Conservation (phyloP, 176 grass and related monocot genomes). For the Ampelocalamus luodianensis region DNA sequence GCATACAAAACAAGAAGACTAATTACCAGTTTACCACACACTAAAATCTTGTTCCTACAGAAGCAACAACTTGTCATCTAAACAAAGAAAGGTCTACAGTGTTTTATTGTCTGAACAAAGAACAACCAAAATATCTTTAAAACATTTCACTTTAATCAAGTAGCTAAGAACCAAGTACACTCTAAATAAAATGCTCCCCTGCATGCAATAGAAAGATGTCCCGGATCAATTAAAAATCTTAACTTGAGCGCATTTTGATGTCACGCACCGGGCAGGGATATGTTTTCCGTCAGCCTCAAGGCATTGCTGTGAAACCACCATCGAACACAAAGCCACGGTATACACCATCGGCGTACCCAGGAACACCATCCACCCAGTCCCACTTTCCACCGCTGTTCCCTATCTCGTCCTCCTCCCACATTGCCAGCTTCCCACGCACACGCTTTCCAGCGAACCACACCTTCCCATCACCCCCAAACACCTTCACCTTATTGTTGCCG, state of each 20-base stretch:
- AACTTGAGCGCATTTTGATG: constrained; percentile 9
- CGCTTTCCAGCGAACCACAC: constrained; percentile 97
- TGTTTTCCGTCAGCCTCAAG: constrained; percentile 42
- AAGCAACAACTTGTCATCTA: background rate
- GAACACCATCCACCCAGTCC: constrained; percentile 87
- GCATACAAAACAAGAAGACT: background rate
- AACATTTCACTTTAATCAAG: constrained; percentile 45
- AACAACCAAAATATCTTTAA: constrained; percentile 15
- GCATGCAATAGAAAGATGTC: constrained; percentile 27
- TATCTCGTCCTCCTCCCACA: constrained; percentile 89
- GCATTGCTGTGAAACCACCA: constrained; percentile 80
- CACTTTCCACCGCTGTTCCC: constrained; percentile 60
- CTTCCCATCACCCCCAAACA: constrained; percentile 92
- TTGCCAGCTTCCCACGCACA: constrained; percentile 79
- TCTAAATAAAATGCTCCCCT: constrained; percentile 40
- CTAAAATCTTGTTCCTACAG: background rate
- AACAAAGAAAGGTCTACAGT: background rate
- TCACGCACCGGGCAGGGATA: constrained; percentile 38
- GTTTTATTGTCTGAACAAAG: constrained; percentile 28
- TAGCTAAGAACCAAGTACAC: constrained; percentile 39
- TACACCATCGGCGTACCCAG: constrained; percentile 80
- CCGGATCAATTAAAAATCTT: constrained; percentile 13
- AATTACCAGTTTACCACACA: background rate
- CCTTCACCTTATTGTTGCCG: constrained; percentile 96
- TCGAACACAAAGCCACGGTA: constrained; percentile 94